Conservation (phyloP, 352 stramenopile genomes). For the Phytopythium chamaehyphon region DNA sequence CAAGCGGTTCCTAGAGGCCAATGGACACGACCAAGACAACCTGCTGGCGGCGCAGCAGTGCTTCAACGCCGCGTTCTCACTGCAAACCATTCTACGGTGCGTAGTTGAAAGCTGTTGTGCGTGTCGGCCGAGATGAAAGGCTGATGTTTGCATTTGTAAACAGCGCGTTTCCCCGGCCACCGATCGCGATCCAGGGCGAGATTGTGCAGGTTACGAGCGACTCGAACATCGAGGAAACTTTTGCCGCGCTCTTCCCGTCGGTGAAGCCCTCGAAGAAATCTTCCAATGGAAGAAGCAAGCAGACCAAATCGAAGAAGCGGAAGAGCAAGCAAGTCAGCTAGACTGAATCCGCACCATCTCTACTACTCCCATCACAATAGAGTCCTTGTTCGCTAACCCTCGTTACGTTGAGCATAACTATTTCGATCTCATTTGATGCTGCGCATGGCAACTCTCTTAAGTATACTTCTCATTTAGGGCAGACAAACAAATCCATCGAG, state of each 20-base stretch:
- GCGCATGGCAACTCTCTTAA: too few relatives aligned
- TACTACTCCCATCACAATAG: too few relatives aligned
- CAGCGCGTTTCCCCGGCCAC: conserved; percentile 54
- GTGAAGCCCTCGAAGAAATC: conserved; percentile 3
- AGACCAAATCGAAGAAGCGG: conserved; percentile 25
- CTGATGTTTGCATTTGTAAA: neutral
- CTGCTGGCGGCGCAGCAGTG: conserved; percentile 52
- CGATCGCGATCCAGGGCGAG: conserved; percentile 42
- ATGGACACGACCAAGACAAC: conserved; percentile 43
- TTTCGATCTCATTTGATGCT: too few relatives aligned
- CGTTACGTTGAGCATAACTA: too few relatives aligned
- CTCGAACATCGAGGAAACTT: conserved; percentile 33
- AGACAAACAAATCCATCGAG: too few relatives aligned
- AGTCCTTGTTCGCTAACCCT: too few relatives aligned
- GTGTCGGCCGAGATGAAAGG: too few relatives aligned
- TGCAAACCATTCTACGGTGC: conserved; percentile 69
- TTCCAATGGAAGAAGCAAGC: conserved; percentile 4
- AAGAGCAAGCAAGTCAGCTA: conserved; percentile 26
- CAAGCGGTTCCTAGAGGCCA: conserved; percentile 49
- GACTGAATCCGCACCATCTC: too few relatives aligned
- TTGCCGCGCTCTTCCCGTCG: conserved; percentile 43
- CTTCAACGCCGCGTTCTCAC: conserved; percentile 71
- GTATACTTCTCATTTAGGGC: too few relatives aligned
- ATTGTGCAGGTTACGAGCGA: conserved; percentile 39
- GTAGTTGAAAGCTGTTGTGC: neutral